Conservation (phyloP, 2,329 filamentous ascomycete species). For the Ramularia endophylla region DNA sequence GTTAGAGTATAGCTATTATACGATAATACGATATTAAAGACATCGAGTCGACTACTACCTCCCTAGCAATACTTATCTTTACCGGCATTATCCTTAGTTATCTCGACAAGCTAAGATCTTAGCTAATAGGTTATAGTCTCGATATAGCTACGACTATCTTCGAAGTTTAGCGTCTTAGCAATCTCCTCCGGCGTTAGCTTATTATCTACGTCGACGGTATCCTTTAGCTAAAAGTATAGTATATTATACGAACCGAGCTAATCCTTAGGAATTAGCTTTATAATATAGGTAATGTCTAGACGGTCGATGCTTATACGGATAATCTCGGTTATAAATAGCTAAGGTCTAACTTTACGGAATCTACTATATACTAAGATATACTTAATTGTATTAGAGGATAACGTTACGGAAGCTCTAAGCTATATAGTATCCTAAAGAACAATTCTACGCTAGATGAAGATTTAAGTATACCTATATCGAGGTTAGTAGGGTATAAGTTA, state of each 20-base stretch:
- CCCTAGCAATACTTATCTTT: not conserved
- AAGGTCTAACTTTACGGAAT: not conserved
- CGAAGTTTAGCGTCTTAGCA: constrained; percentile 1
- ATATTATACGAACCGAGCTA: not conserved
- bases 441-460: not conserved
- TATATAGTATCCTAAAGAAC: not conserved
- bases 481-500: too few relatives aligned
- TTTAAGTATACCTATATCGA: not conserved
- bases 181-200: not conserved
- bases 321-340: not conserved
- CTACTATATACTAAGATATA: not conserved
- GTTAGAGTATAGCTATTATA: not conserved
- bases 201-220: not conserved
- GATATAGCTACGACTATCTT: not conserved
- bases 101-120: not conserved
- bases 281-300: too few relatives aligned
- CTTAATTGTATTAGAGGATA: not conserved
- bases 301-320: not conserved
- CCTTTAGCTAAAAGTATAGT: not conserved
- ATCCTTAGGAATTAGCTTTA: constrained; percentile 1
- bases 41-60: not conserved
- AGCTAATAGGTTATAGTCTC: not conserved
- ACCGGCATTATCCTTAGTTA: not conserved
- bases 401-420: not conserved
- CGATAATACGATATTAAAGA: not conserved